Conservation (phyloP, 495 filamentous ascomycete genomes). For the Penicillium lividum region DNA sequence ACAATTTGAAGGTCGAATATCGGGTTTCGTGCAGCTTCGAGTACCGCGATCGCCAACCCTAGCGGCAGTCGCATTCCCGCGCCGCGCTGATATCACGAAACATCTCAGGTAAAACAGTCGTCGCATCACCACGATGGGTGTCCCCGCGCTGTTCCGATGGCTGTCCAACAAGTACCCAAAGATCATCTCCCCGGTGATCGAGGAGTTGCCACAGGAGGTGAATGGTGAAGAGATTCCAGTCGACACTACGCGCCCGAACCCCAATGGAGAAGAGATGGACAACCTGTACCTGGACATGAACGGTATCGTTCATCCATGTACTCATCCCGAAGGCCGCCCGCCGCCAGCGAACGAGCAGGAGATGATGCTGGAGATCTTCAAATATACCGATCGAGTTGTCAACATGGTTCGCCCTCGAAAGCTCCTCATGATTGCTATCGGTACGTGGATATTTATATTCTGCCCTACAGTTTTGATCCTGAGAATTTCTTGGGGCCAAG, state of each 20-base stretch:
- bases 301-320: constrained; percentile 98
- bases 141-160: constrained; percentile 92
- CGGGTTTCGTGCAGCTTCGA: not conserved
- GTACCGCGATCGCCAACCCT: constrained; percentile 5
- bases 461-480: not conserved
- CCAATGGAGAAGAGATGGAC: constrained; percentile 97
- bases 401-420: constrained; percentile 97
- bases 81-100: constrained; percentile 12
- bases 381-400: constrained; percentile 95
- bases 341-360: constrained; percentile 92
- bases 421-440: constrained; percentile 95
- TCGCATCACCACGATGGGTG: constrained; percentile 71
- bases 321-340: constrained; percentile 91
- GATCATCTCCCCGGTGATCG: constrained; percentile 87
- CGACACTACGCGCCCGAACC: constrained; percentile 81
- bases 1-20: not conserved
- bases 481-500: not conserved
- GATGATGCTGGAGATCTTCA: constrained; percentile 98
- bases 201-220: constrained; percentile 76
- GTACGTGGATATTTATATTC: constrained; percentile 52
- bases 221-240: constrained; percentile 81
- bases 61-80: constrained; percentile 15
- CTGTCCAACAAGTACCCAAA: constrained; percentile 94
- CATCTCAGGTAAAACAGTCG: constrained; percentile 10
- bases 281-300: constrained; percentile 99